Percentiles rank a stretch among this genome's conserved stretches.
These are phyloP conservation scores for Geranomyces variabilis DNA, from an alignment of 192 early-diverging fungal genomes.

Conservation along the genomic window DNA sequence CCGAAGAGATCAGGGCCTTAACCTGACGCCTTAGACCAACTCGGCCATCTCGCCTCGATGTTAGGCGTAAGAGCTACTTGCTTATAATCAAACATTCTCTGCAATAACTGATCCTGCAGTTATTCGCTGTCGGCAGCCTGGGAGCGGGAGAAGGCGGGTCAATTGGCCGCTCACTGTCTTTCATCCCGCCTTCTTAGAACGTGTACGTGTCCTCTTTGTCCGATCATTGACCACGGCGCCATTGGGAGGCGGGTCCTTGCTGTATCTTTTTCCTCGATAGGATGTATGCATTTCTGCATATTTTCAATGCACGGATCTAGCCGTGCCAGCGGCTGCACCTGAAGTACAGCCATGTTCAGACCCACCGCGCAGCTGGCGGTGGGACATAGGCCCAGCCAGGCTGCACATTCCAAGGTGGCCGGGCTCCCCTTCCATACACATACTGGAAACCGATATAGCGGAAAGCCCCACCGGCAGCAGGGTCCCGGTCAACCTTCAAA, in stretches of 20 bases:
- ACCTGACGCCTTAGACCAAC: constrained; percentile 15
- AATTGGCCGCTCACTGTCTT: too few species aligned
- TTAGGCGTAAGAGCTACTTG: too few species aligned
- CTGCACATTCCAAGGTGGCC: neutral
- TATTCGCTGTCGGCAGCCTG: too few species aligned
- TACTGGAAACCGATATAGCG: neutral
- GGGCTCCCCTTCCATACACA: neutral
- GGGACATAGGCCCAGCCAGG: neutral
- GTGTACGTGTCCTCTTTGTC: too few species aligned
- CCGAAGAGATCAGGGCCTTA: constrained; percentile 13
- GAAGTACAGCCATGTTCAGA: neutral
- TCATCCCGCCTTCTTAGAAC: too few species aligned
- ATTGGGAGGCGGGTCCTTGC: too few species aligned
- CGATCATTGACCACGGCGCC: too few species aligned
- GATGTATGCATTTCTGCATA: constrained; percentile 2
- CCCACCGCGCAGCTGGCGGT: constrained; percentile 2
- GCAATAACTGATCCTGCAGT: too few species aligned
- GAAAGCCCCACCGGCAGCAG: neutral
- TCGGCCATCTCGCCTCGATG: constrained; percentile 8
- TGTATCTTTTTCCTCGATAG: too few species aligned
- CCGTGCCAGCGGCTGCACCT: constrained; percentile 4
- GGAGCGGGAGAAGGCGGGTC: too few species aligned
- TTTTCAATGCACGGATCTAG: constrained; percentile 1
- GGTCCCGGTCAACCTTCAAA: neutral
- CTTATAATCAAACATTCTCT: too few species aligned